Evolutionary conservation across 1,284 basidiomycete genomes (phyloP).

Genomic region (Marasmius sp.): DNA sequence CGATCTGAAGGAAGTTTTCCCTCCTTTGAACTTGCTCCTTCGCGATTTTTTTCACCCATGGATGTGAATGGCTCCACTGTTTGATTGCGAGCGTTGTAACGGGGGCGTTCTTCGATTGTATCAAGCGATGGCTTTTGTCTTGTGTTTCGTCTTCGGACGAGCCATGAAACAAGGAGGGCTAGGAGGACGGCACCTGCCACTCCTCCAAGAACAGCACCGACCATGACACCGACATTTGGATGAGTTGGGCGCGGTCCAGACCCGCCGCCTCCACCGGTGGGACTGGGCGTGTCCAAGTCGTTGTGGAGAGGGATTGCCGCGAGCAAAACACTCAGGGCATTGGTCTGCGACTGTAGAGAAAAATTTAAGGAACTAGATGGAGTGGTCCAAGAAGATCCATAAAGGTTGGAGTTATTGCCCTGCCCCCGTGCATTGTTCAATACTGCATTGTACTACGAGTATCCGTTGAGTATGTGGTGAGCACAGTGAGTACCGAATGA

Average conservation of each 20-base stretch:
- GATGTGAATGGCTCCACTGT: too few relatives aligned
- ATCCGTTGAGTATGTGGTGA: background rate
- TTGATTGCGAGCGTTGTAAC: too few relatives aligned
- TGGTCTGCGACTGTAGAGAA: slow-evolving; percentile 3
- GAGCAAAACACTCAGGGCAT: slow-evolving; percentile 8
- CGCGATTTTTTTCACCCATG: too few relatives aligned
- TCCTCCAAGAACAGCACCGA: slow-evolving; percentile 2
- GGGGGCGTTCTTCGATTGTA: too few relatives aligned
- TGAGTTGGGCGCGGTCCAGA: background rate
- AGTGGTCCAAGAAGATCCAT: slow-evolving; percentile 11
- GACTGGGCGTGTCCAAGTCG: background rate
- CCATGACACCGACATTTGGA: background rate
- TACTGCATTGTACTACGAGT: slow-evolving; percentile 13
- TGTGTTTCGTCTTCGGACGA: background rate
- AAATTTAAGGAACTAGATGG: slow-evolving; percentile 4
- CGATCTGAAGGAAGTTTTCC: too few relatives aligned
- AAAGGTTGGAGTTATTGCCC: slow-evolving; percentile 8
- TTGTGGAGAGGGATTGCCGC: slow-evolving; percentile 7
- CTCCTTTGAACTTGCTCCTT: too few relatives aligned
- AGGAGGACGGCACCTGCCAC: background rate
- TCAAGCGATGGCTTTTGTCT: background rate
- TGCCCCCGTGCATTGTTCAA: slow-evolving; percentile 4
- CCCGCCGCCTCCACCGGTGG: background rate
- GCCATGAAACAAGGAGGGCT: background rate
- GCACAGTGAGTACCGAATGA: background rate